phyloP scores from a whole-genome alignment of 2,329 filamentous ascomycete genomes.

The Scytalidium sp. region DNA sequence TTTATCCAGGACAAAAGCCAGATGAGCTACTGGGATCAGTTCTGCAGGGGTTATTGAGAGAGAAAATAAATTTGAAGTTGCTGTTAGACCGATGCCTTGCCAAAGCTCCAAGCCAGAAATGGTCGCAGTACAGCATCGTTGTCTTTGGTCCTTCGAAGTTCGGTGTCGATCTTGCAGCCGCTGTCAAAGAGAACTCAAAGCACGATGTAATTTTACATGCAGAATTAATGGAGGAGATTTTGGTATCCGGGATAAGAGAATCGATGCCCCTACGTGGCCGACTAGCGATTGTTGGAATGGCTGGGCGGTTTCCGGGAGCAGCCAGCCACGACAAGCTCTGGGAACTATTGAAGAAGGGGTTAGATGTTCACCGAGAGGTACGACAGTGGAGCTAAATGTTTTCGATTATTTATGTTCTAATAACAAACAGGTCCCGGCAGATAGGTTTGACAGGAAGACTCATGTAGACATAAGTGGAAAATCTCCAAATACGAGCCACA shows the following conservation, averaged over 20 bases:
- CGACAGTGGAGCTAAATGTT: background rate
- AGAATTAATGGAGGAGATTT: background rate
- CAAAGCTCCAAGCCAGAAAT: background rate
- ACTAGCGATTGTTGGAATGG: constrained; percentile 82
- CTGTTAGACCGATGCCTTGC: background rate
- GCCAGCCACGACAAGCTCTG: constrained; percentile 70
- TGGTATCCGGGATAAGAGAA: background rate
- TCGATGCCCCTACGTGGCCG: constrained; percentile 45
- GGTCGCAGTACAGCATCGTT: background rate
- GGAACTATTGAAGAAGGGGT: constrained; percentile 70
- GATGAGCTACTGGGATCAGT: background rate
- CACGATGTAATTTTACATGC: background rate
- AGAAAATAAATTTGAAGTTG: background rate
- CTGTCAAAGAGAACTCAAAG: background rate
- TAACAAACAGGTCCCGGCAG: constrained; percentile 46
- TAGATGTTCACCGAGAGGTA: constrained; percentile 68
- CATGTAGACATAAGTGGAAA: constrained; percentile 72
- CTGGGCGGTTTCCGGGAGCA: constrained; percentile 73
- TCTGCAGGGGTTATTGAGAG: background rate
- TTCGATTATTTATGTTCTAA: background rate
- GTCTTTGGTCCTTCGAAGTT: background rate
- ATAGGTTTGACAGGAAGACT: constrained; percentile 71
- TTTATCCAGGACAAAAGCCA: background rate
- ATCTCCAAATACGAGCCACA: constrained; percentile 72
- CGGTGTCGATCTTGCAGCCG: background rate